Evolutionary conservation across 768 basidiomycete genomes (phyloP).

Genomic region (Mrakia hoshinonis): DNA sequence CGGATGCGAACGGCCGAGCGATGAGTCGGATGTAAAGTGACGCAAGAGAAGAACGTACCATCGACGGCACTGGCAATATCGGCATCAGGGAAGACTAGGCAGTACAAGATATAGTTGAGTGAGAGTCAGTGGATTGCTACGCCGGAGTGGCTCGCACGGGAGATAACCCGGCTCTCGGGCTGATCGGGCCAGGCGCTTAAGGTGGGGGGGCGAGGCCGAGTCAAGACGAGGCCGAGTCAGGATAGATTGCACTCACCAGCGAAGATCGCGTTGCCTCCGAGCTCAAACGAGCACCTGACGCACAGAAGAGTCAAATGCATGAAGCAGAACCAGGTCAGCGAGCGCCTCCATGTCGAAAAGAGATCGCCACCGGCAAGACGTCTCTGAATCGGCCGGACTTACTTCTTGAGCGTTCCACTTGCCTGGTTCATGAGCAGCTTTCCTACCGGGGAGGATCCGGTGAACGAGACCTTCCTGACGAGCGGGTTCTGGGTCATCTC

Average conservation of each 20-base stretch:
- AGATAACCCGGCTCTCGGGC: too few species aligned
- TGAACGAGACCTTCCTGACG: constrained; percentile 85
- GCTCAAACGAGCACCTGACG: constrained; percentile 61
- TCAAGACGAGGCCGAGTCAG: neutral
- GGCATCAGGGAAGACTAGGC: constrained; percentile 75
- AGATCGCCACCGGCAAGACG: neutral
- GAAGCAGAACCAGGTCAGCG: neutral
- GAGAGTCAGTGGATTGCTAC: neutral
- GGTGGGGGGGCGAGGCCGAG: neutral
- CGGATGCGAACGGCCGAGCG: neutral
- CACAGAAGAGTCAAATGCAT: constrained; percentile 1
- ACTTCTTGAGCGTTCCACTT: constrained; percentile 75
- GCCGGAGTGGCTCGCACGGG: too few species aligned
- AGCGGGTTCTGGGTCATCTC: constrained; percentile 84
- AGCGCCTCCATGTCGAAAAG: constrained; percentile 5
- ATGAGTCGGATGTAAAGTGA: too few species aligned
- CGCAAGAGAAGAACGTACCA: constrained; percentile 44
- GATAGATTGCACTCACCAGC: constrained; percentile 47
- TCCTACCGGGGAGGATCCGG: constrained; percentile 66
- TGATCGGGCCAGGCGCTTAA: neutral
- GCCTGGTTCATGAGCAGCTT: constrained; percentile 66
- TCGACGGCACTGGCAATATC: constrained; percentile 85
- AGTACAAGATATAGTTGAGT: neutral
- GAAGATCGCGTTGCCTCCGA: constrained; percentile 90
- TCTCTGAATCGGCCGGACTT: constrained; percentile 30